Percentiles rank a stretch among this genome's conserved stretches.
phyloP scores from a whole-genome alignment of 2,329 filamentous ascomycete genomes.

The Bretziella fagacearum region DNA sequence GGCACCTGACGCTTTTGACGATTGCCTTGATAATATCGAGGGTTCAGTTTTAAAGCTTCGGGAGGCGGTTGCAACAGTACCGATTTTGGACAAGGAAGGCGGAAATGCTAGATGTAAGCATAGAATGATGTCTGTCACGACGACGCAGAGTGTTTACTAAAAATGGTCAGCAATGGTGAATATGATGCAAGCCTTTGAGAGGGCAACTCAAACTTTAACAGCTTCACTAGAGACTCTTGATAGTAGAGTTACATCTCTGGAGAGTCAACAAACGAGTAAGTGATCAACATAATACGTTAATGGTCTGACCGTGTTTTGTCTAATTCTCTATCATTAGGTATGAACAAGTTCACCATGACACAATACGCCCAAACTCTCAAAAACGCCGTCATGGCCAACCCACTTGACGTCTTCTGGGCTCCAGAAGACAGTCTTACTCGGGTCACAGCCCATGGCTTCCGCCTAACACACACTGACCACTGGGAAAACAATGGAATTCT shows the following conservation, averaged over 20 bases:
- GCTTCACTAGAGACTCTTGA: conserved; percentile 12
- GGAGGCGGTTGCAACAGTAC: neutral
- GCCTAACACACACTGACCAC: neutral
- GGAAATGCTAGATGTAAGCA: neutral
- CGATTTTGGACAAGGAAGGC: neutral
- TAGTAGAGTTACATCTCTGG: conserved; percentile 5
- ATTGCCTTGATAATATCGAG: conserved; percentile 6
- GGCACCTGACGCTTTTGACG: conserved; percentile 4
- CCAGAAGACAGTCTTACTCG: conserved; percentile 14
- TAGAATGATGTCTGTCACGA: too few species aligned
- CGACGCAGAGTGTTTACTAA: too few species aligned
- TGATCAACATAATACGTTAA: neutral
- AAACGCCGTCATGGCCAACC: conserved; percentile 4
- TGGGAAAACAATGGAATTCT: conserved; percentile 15
- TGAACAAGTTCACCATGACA: conserved; percentile 13
- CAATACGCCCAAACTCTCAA: conserved; percentile 7
- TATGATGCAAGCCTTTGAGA: conserved; percentile 31
- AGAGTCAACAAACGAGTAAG: conserved; percentile 3
- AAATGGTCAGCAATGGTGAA: conserved; percentile 17
- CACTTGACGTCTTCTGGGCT: conserved; percentile 20
- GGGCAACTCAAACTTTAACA: conserved; percentile 24
- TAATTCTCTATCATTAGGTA: neutral
- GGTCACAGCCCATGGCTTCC: neutral
- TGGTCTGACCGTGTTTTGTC: neutral
- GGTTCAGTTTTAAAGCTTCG: neutral